Evolutionary conservation across 352 stramenopile genomes (phyloP).

Genomic region (Thalassiosira mediterranea): DNA sequence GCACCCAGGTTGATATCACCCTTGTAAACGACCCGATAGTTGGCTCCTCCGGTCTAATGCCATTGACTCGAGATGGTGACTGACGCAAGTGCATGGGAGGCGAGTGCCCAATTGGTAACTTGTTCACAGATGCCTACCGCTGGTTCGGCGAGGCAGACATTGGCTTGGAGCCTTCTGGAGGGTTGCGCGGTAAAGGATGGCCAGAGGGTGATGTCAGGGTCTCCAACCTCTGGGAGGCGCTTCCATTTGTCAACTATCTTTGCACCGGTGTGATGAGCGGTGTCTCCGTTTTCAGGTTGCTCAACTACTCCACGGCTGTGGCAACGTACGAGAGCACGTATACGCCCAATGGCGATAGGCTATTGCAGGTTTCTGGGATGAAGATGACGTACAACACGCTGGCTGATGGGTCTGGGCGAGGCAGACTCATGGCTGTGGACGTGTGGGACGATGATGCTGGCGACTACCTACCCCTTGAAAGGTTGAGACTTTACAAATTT

Average conservation of each 20-base stretch:
- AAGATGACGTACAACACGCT: constrained; percentile 48
- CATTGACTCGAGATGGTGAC: constrained; percentile 13
- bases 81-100: constrained; percentile 49
- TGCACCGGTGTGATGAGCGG: constrained; percentile 53
- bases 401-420: constrained; percentile 7
- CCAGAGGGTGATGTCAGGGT: constrained; percentile 36
- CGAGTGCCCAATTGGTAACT: constrained; percentile 43
- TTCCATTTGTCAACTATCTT: constrained; percentile 46
- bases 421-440: constrained; percentile 35
- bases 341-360: constrained; percentile 27
- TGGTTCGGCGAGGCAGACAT: constrained; percentile 54
- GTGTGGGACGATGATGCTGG: constrained; percentile 28
- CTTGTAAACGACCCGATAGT: constrained; percentile 33
- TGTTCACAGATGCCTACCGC: constrained; percentile 49
- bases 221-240: constrained; percentile 14
- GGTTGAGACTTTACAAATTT: constrained; percentile 50
- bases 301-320: constrained; percentile 45
- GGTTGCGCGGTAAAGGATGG: constrained; percentile 43
- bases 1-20: constrained; percentile 16
- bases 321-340: constrained; percentile 36
- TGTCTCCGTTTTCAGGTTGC: constrained; percentile 39
- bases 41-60: constrained; percentile 26
- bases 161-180: constrained; percentile 31
- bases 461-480: constrained; percentile 34
- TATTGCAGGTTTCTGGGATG: constrained; percentile 57